Conservation (phyloP, 2,329 filamentous ascomycete species). For the Dissoconium aciculare region DNA sequence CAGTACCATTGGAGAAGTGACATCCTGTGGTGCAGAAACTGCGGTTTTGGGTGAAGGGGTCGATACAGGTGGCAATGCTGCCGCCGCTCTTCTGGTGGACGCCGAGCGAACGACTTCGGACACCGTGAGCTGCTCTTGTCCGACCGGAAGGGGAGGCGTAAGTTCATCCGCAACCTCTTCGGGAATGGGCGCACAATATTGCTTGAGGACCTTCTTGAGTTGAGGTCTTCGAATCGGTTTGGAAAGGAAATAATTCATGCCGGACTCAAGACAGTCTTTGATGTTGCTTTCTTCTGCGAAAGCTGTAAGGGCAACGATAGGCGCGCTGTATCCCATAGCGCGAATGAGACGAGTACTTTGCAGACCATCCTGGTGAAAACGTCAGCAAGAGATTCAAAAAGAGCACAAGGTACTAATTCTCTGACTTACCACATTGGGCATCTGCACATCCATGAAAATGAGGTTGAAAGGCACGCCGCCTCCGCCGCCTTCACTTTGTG, state of each 20-base stretch:
- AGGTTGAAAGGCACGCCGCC: conserved; percentile 53
- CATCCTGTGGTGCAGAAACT: too few relatives aligned
- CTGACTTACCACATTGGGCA: conserved; percentile 8
- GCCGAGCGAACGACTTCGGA: too few relatives aligned
- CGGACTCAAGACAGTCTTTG: conserved; percentile 54
- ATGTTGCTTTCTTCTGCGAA: conserved; percentile 77
- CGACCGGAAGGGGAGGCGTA: too few relatives aligned
- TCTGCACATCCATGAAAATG: conserved; percentile 49
- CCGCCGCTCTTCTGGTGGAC: too few relatives aligned
- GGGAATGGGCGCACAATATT: conserved; percentile 40
- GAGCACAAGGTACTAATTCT: not conserved
- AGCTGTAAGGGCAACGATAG: conserved; percentile 80
- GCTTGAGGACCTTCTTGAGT: conserved; percentile 71
- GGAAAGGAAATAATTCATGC: conserved; percentile 77
- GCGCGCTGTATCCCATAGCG: conserved; percentile 69
- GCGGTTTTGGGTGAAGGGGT: too few relatives aligned
- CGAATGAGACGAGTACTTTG: conserved; percentile 76
- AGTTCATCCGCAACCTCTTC: conserved; percentile 1
- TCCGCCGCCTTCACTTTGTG: not conserved
- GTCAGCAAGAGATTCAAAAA: too few relatives aligned
- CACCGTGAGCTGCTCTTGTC: too few relatives aligned
- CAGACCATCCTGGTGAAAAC: conserved; percentile 70
- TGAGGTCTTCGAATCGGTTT: conserved; percentile 67
- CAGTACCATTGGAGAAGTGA: too few relatives aligned
- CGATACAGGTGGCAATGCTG: too few relatives aligned